phyloP scores from a whole-genome alignment of 2,329 filamentous ascomycete species.

The Paraphoma chrysanthemicola region DNA sequence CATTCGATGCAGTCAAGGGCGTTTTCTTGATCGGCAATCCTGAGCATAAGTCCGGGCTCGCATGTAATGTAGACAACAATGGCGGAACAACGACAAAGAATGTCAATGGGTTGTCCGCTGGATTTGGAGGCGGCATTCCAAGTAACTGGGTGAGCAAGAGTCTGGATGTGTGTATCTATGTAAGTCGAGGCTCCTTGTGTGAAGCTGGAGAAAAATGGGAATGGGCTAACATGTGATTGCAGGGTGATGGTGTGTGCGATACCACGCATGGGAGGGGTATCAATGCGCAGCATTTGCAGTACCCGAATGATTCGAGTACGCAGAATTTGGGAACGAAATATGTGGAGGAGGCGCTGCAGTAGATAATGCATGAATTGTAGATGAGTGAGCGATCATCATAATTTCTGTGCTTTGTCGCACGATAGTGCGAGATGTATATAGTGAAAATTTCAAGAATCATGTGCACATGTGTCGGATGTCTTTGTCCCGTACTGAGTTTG shows the following conservation, averaged over 20 bases:
- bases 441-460: too few relatives aligned
- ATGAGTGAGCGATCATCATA: too few relatives aligned
- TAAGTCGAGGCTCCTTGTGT: conserved; percentile 18
- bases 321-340: conserved; percentile 34
- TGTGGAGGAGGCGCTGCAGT: not conserved
- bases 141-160: conserved; percentile 45
- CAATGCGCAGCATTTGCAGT: conserved; percentile 38
- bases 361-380: too few relatives aligned
- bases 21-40: conserved; percentile 48
- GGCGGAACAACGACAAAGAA: conserved; percentile 42
- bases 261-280: conserved; percentile 42
- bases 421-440: too few relatives aligned
- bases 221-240: not conserved
- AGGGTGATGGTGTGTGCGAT: conserved; percentile 49
- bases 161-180: conserved; percentile 45
- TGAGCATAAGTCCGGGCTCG: conserved; percentile 38
- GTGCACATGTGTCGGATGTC: too few relatives aligned
- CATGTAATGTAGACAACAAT: conserved; percentile 46
- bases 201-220: not conserved
- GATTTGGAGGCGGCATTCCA: conserved; percentile 22
- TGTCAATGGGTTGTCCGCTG: conserved; percentile 32
- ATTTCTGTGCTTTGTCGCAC: too few relatives aligned
- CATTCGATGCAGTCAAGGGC: conserved; percentile 45
- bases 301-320: conserved; percentile 29
- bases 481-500: too few relatives aligned